Evolutionary conservation across 176 grass and related monocot species (phyloP).

Genomic region (Cenchrus americanus): DNA sequence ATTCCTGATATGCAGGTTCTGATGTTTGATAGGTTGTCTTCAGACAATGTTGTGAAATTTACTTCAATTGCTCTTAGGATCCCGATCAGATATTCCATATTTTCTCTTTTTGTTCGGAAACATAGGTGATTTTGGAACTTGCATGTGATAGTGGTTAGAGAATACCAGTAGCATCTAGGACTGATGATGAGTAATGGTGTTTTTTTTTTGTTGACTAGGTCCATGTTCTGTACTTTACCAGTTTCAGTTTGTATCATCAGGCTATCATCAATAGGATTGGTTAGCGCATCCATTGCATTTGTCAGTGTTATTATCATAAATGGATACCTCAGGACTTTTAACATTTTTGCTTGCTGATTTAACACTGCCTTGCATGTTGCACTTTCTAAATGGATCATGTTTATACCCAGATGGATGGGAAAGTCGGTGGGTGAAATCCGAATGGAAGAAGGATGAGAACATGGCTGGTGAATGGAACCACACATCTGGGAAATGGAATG

Average conservation of each 20-base stretch:
- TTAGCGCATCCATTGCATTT: neutral
- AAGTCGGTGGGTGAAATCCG: slow-evolving; percentile 80
- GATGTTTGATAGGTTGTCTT: neutral
- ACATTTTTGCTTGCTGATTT: neutral
- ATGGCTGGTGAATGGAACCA: slow-evolving; percentile 85
- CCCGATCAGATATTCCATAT: neutral
- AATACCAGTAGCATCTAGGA: neutral
- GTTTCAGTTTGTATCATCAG: neutral
- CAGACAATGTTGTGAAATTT: neutral
- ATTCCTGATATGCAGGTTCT: neutral
- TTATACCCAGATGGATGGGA: slow-evolving; percentile 78
- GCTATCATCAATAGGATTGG: neutral
- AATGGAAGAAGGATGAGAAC: slow-evolving; percentile 89
- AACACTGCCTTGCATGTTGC: neutral
- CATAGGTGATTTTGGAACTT: neutral
- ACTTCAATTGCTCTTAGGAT: neutral
- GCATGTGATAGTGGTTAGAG: neutral
- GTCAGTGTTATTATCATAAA: neutral
- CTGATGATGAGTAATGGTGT: neutral
- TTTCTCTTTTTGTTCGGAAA: neutral
- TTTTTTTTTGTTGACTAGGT: neutral
- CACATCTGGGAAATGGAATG: slow-evolving; percentile 90
- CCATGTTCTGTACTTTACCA: neutral
- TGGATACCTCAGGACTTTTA: neutral
- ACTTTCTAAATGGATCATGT: slow-evolving; percentile 31